Evolutionary conservation across 129 eudicot species (phyloP).

Genomic region (Logfia minima): DNA sequence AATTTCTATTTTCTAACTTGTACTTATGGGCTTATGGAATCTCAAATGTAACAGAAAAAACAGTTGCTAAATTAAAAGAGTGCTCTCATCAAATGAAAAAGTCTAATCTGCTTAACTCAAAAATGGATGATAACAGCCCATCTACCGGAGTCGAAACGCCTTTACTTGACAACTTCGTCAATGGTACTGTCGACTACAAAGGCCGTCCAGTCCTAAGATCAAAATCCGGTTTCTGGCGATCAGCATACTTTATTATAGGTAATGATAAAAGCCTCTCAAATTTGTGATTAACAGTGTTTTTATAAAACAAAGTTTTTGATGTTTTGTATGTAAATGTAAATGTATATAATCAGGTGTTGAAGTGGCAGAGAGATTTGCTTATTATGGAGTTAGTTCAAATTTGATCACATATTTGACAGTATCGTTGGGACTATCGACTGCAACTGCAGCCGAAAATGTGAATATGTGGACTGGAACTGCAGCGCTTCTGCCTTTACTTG

Average conservation of each 20-base stretch:
- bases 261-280: background rate
- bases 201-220: slow-evolving; percentile 55
- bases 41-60: background rate
- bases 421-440: slow-evolving; percentile 10
- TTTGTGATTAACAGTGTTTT: background rate
- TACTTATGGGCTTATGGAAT: no score
- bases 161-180: slow-evolving; percentile 31
- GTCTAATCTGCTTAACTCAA: background rate
- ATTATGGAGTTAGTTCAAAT: slow-evolving; percentile 19
- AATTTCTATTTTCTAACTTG: no score
- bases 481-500: slow-evolving; percentile 41
- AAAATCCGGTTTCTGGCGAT: slow-evolving; percentile 46
- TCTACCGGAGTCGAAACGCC: slow-evolving; percentile 17
- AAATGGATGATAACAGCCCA: slow-evolving; percentile 5
- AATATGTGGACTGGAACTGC: slow-evolving; percentile 18
- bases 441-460: slow-evolving; percentile 22
- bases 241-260: slow-evolving; percentile 20
- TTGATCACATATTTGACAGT: slow-evolving; percentile 13
- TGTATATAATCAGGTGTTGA: slow-evolving; percentile 16
- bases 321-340: background rate
- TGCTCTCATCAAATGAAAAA: background rate
- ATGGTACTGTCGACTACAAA: slow-evolving; percentile 44
- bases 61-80: background rate
- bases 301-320: background rate
- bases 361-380: slow-evolving; percentile 31